Evolutionary conservation across 2,329 filamentous ascomycete genomes (phyloP).

Genomic region (Knufia fluminis): DNA sequence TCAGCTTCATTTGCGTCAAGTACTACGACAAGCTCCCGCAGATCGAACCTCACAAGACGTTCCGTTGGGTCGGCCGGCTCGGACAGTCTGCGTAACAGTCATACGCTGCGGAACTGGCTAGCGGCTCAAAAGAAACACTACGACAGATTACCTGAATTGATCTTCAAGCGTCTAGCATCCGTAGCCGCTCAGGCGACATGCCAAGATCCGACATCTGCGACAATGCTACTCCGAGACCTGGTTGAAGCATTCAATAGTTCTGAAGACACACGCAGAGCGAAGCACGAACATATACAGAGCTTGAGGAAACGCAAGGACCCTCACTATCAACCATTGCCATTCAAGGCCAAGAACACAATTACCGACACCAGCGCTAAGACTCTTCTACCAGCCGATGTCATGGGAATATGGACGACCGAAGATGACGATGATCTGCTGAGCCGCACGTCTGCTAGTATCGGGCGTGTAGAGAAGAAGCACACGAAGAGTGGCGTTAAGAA

Average conservation of each 20-base stretch:
- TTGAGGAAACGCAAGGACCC: constrained; percentile 5
- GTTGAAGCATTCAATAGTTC: background rate
- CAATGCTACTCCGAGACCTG: background rate
- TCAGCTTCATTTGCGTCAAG: background rate
- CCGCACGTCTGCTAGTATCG: constrained; percentile 27
- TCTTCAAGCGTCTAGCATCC: background rate
- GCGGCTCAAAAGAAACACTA: background rate
- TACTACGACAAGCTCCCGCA: background rate
- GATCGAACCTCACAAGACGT: background rate
- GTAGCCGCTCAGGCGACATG: background rate
- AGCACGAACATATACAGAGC: background rate
- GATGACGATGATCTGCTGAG: constrained; percentile 35
- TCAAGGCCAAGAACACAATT: constrained; percentile 23
- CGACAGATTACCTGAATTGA: background rate
- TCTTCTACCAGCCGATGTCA: constrained; percentile 31
- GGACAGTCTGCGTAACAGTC: background rate
- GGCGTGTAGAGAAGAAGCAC: constrained; percentile 35
- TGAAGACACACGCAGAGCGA: background rate
- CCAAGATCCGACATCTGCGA: background rate
- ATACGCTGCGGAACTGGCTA: background rate
- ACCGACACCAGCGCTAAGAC: background rate
- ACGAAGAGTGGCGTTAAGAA: constrained; percentile 27
- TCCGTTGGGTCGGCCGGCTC: background rate
- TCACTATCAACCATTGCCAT: constrained; percentile 9
- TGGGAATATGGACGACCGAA: constrained; percentile 39